Conservation (phyloP, 257 asterid genomes). For the Eucommia ulmoides region DNA sequence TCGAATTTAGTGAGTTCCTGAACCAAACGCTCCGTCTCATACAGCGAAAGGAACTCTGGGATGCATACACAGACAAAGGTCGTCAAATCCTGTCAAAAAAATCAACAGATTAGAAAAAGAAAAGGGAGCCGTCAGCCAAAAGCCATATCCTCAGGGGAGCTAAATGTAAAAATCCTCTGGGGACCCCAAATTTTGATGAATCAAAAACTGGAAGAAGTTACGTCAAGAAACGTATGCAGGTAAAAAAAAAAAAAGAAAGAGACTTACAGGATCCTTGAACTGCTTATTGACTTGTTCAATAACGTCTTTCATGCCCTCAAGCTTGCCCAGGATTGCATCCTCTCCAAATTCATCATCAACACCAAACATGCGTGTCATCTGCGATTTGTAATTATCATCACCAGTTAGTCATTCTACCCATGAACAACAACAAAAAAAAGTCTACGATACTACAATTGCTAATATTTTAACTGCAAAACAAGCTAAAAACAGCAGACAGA, state of each 20-base stretch:
- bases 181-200: too few species aligned
- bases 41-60: constrained; percentile 91
- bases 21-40: constrained; percentile 91
- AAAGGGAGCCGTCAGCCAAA: constrained; percentile 45
- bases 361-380: constrained; percentile 83
- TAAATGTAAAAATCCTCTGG: too few species aligned
- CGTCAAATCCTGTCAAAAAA: constrained; percentile 93
- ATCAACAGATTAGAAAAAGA: too few species aligned
- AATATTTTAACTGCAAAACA: too few species aligned
- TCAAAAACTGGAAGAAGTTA: too few species aligned
- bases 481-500: too few species aligned
- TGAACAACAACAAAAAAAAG: too few species aligned
- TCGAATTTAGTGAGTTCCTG: constrained; percentile 92
- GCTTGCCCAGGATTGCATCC: constrained; percentile 80
- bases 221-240: too few species aligned
- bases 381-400: constrained; percentile 20
- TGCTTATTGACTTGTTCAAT: constrained; percentile 87
- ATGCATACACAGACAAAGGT: constrained; percentile 91
- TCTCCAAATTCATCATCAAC: constrained; percentile 67
- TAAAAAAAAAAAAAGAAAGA: constrained; percentile 10
- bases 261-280: constrained; percentile 89
- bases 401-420: too few species aligned
- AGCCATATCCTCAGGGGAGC: too few species aligned
- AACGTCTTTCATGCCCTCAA: constrained; percentile 91
- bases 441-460: too few species aligned